These are phyloP conservation scores for Ophiostoma pallidulum DNA, from an alignment of 2,329 filamentous ascomycete species.

Conservation along the genomic window DNA sequence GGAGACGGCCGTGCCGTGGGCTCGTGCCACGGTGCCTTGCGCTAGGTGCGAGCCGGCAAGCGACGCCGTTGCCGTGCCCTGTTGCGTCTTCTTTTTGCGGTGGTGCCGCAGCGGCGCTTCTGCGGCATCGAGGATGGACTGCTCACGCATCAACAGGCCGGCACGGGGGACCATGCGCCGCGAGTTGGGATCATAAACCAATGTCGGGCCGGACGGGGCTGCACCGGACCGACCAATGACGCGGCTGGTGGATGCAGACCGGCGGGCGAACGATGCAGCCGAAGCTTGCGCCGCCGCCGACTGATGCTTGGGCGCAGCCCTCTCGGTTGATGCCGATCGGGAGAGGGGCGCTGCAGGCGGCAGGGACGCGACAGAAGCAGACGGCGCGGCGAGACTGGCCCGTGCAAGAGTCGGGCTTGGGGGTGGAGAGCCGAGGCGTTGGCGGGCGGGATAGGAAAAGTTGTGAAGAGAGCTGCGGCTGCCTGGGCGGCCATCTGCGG, in stretches of 20 bases:
- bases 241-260: conserved; percentile 19
- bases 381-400: not conserved
- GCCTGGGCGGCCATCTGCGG: conserved; percentile 28
- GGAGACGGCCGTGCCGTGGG: conserved; percentile 34
- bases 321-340: conserved; percentile 8
- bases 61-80: conserved; percentile 17
- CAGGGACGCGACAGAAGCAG: not conserved
- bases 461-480: conserved; percentile 45
- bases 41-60: conserved; percentile 36
- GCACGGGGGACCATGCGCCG: conserved; percentile 48
- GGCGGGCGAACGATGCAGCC: conserved; percentile 9
- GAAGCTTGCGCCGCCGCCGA: not conserved
- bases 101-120: conserved; percentile 27
- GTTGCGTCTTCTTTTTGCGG: conserved; percentile 32
- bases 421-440: conserved; percentile 33
- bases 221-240: conserved; percentile 16
- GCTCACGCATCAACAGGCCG: conserved; percentile 34
- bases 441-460: conserved; percentile 46
- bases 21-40: conserved; percentile 44
- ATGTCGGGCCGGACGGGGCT: conserved; percentile 27
- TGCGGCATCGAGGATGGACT: conserved; percentile 30
- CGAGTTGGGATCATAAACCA: conserved; percentile 59
- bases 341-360: conserved; percentile 5
- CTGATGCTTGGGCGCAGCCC: not conserved
- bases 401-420: conserved; percentile 7